Conservation (phyloP, 139 green algal species). For the Medakamo hakoo region DNA sequence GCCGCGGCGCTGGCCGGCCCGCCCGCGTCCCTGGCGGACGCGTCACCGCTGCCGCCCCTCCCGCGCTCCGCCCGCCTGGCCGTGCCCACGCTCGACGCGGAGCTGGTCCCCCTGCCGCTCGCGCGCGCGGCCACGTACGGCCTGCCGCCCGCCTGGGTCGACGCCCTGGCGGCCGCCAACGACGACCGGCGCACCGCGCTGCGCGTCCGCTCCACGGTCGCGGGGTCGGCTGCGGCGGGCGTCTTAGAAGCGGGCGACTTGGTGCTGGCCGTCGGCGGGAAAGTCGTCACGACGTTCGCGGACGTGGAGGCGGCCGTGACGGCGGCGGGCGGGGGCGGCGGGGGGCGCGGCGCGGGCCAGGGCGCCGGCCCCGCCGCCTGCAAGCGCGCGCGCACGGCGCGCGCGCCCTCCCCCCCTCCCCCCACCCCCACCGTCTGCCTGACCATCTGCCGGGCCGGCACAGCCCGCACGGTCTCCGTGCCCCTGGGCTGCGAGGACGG, state of each 20-base stretch:
- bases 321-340: background rate
- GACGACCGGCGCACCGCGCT: slow-evolving; percentile 59
- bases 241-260: slow-evolving; percentile 62
- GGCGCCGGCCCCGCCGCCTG: background rate
- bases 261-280: slow-evolving; percentile 48
- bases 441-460: slow-evolving; percentile 25
- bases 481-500: slow-evolving; percentile 42
- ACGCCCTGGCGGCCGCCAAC: slow-evolving; percentile 42
- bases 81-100: slow-evolving; percentile 47
- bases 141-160: slow-evolving; percentile 50
- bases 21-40: background rate
- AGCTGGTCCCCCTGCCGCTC: slow-evolving; percentile 66
- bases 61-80: too few relatives aligned
- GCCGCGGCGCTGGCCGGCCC: slow-evolving; percentile 9
- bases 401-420: slow-evolving; percentile 3
- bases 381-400: too few relatives aligned
- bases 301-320: slow-evolving; percentile 37
- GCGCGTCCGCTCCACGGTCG: slow-evolving; percentile 38
- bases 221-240: slow-evolving; percentile 19
- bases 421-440: slow-evolving; percentile 14
- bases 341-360: background rate
- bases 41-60: background rate
- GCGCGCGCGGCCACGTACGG: slow-evolving; percentile 59
- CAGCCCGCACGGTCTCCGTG: slow-evolving; percentile 36
- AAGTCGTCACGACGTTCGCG: slow-evolving; percentile 44